These are phyloP conservation scores for Neophaeococcomyces mojaviensis DNA, from an alignment of 2,329 filamentous ascomycete genomes.

Conservation along the genomic window DNA sequence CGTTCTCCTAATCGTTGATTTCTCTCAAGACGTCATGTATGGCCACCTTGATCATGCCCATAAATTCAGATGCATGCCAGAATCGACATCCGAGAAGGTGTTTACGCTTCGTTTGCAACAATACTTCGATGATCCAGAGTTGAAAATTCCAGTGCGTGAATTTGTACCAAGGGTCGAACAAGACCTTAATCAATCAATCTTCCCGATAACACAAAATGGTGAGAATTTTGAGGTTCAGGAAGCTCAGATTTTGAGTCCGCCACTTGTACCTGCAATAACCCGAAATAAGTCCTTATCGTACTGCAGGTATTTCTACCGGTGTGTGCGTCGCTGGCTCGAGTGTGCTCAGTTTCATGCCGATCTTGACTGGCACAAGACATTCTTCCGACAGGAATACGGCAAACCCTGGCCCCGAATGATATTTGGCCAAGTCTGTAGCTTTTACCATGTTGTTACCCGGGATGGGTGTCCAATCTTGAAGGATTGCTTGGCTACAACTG, in stretches of 20 bases:
- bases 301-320: neutral
- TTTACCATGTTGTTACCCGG: constrained; percentile 4
- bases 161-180: neutral
- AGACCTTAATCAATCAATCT: constrained; percentile 5
- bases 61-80: neutral
- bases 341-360: constrained; percentile 1
- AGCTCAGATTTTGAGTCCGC: constrained; percentile 5
- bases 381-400: constrained; percentile 8
- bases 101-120: constrained; percentile 4
- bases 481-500: neutral
- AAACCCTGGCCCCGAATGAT: constrained; percentile 5
- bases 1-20: no score
- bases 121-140: constrained; percentile 4
- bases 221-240: neutral
- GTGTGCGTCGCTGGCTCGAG: constrained; percentile 3
- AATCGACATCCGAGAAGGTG: neutral
- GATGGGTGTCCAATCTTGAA: neutral
- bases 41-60: constrained; percentile 2
- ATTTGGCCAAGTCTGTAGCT: constrained; percentile 1
- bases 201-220: constrained; percentile 2
- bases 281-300: neutral
- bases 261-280: constrained; percentile 4
- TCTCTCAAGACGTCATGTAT: constrained; percentile 2
- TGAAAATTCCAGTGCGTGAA: constrained; percentile 4
- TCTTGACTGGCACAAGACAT: constrained; percentile 4